Base-by-base conservation (phyloP, 768 basidiomycete species). In the Pulveroboletus frians region DNA sequence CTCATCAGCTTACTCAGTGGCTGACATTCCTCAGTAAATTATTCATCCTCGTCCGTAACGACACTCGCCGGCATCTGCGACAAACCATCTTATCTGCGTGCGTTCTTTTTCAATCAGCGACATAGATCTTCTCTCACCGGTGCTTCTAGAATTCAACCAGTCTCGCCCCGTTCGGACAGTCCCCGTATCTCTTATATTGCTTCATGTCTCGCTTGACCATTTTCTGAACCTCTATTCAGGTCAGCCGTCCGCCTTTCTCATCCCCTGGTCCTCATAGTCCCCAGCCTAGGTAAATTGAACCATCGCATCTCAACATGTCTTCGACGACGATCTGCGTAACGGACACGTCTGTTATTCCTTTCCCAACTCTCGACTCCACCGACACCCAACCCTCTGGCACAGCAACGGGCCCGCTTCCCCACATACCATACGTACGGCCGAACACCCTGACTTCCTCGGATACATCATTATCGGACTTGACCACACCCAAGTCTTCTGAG, bases 331-430 rank as follows among this genome's bases (percentile, higher is more conserved):
- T 54, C 42, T 52, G 63, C 60, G 41, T 54, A 37, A 57, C 59
- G 46, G 57, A 62, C 50, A 58, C 50, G 18, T 58, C 60, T 58
- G 59, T 53, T 43, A 58, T 61, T 50, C 61, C 57, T 52, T 66
- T 54, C 53, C 68, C 57, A 36, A 57, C 35, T 20, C 48, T 63
- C 45, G 60, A 26, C 42, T 57, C 54, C 37, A 43, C 49, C 51
- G 60, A 63, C 47, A 58, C 60, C 40, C 69, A 68, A 40, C 62
- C 69, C 50, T 69, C 79, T 36, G 86, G 83, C 64, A 66, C 73
- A 27, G 81, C 85, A 29, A 75, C 78, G 3, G 70, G 71, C 8
- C 76, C 84, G 47, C 76, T 85, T n/a, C 84, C 84, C 14, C 70
- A 77, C 43, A 73, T 86, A 45, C 82, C 86, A 32, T 77, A 83